Evolutionary conservation across 2,329 filamentous ascomycete genomes (phyloP).

Genomic region (Phialocephala sp.): DNA sequence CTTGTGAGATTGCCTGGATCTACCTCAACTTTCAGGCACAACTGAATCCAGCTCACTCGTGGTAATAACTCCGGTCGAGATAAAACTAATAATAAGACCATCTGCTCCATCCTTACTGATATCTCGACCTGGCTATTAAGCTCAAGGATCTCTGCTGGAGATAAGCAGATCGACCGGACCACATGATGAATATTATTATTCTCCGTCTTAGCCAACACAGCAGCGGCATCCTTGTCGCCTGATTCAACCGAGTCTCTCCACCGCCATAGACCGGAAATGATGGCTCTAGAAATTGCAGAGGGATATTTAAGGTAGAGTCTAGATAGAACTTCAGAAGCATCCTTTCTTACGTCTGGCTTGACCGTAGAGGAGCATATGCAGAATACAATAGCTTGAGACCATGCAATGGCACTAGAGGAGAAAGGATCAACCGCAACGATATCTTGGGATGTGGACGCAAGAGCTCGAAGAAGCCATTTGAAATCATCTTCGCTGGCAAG

Average conservation of each 20-base stretch:
- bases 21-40: constrained; percentile 77
- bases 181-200: constrained; percentile 66
- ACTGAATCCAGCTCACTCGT: constrained; percentile 83
- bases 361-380: constrained; percentile 69
- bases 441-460: constrained; percentile 64
- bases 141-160: constrained; percentile 55
- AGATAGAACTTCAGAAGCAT: constrained; percentile 66
- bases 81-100: constrained; percentile 78
- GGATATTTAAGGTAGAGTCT: constrained; percentile 67
- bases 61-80: constrained; percentile 80
- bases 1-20: constrained; percentile 82
- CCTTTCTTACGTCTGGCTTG: constrained; percentile 66
- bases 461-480: constrained; percentile 74
- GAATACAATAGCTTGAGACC: constrained; percentile 88
- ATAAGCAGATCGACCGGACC: constrained; percentile 67
- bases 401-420: constrained; percentile 65
- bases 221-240: constrained; percentile 79
- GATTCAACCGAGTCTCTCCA: constrained; percentile 73
- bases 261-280: constrained; percentile 78
- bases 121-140: constrained; percentile 51
- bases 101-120: constrained; percentile 67
- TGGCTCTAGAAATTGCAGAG: constrained; percentile 61
- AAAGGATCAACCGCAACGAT: constrained; percentile 53
- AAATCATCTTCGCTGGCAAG: constrained; percentile 76
- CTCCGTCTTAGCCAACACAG: constrained; percentile 68